phyloP scores from a whole-genome alignment of 2,329 filamentous ascomycete genomes.

The Ophiocordyceps camponoti-saundersi region DNA sequence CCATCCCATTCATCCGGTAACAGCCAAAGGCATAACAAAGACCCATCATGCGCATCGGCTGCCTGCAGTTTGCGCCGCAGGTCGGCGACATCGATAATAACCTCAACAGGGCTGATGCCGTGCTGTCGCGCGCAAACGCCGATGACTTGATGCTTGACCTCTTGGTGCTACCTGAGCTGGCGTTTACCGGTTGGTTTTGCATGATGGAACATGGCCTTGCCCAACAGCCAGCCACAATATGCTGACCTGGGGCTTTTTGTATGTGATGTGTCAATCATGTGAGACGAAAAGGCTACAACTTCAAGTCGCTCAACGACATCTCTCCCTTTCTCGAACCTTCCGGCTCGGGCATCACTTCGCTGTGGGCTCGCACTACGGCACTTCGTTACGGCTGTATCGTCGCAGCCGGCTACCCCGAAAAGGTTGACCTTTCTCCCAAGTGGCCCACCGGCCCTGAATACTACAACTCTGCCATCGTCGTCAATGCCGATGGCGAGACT shows the following conservation, averaged over 20 bases:
- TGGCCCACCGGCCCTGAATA: conserved; percentile 37
- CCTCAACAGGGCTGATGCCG: conserved; percentile 45
- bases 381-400: conserved; percentile 51
- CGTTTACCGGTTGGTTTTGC: conserved; percentile 44
- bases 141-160: conserved; percentile 53
- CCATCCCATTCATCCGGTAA: not conserved
- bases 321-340: conserved; percentile 50
- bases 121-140: conserved; percentile 35
- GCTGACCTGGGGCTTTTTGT: too few species aligned
- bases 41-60: conserved; percentile 47
- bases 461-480: conserved; percentile 36
- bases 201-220: too few species aligned
- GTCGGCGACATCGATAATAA: conserved; percentile 57
- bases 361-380: conserved; percentile 55
- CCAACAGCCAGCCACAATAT: too few species aligned
- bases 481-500: conserved; percentile 41
- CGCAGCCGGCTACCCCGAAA: conserved; percentile 59
- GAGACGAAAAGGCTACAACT: conserved; percentile 49
- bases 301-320: conserved; percentile 51
- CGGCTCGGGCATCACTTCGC: conserved; percentile 45
- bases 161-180: conserved; percentile 59
- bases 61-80: conserved; percentile 55
- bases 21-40: not conserved
- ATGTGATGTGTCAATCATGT: too few species aligned
- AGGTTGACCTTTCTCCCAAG: conserved; percentile 29